A percentile compares a stretch with the other conserved stretches of the same genome.
These are phyloP conservation scores for Cucurbita moschata DNA, from an alignment of 306 rosid genomes.

Conservation along the genomic window DNA sequence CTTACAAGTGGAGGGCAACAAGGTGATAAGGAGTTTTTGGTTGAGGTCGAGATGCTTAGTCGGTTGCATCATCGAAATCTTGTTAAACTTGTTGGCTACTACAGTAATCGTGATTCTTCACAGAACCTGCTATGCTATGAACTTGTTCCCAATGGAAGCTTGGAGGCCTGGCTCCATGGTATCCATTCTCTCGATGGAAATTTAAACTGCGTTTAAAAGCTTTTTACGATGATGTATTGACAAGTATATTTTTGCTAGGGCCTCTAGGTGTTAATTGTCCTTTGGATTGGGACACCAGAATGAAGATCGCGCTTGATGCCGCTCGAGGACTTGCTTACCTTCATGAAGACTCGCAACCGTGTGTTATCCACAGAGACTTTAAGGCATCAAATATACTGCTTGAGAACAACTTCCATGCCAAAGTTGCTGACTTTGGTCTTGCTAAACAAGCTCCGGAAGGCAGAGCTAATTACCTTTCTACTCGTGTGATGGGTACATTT, in stretches of 20 bases:
- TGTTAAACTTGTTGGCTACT: conserved; percentile 88
- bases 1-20: conserved; percentile 91
- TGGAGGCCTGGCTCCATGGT: conserved; percentile 99
- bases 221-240: neutral
- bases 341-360: conserved; percentile 94
- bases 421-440: conserved; percentile 97
- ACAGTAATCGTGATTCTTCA: conserved; percentile 64
- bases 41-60: conserved; percentile 97
- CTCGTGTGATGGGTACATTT: conserved; percentile 98
- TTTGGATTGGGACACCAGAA: conserved; percentile 93
- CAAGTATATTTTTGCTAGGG: conserved; percentile 29
- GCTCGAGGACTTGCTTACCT: conserved; percentile 95
- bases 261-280: conserved; percentile 89
- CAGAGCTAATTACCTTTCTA: conserved; percentile 70
- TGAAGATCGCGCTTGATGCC: conserved; percentile 96
- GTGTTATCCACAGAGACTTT: conserved; percentile 91
- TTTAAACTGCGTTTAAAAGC: neutral
- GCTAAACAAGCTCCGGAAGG: conserved; percentile 98
- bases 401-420: conserved; percentile 81
- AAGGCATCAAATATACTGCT: conserved; percentile 94
- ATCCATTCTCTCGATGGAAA: neutral
- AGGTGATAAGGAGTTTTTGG: conserved; percentile 85
- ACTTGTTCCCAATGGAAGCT: conserved; percentile 95
- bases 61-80: conserved; percentile 95
- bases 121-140: conserved; percentile 94